Percentiles rank a stretch among this genome's conserved stretches.
Conservation (phyloP, 2,329 filamentous ascomycete genomes). For the Colletotrichum siamense region DNA sequence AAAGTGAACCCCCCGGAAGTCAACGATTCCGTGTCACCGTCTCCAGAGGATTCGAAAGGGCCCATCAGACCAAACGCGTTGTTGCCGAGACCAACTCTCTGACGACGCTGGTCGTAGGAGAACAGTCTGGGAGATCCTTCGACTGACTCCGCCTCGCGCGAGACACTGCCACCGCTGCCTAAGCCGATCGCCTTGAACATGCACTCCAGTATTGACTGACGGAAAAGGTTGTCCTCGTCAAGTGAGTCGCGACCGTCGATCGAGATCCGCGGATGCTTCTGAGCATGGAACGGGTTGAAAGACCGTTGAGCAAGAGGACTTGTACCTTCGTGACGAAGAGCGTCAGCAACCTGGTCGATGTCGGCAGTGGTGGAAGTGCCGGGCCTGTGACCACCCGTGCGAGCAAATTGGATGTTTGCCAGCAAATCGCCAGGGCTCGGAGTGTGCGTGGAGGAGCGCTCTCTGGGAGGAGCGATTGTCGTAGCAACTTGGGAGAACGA, state of each 20-base stretch:
- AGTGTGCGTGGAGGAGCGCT: constrained; percentile 49
- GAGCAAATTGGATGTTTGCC: constrained; percentile 75
- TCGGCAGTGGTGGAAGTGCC: constrained; percentile 32
- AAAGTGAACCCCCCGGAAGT: constrained; percentile 72
- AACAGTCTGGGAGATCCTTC: constrained; percentile 86
- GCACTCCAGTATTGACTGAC: constrained; percentile 89
- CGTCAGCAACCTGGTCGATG: constrained; percentile 30
- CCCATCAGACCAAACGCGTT: constrained; percentile 93
- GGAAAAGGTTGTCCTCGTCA: constrained; percentile 88
- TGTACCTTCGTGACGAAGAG: constrained; percentile 38
- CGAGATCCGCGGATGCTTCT: constrained; percentile 52
- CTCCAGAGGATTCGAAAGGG: constrained; percentile 75
- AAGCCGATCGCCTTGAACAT: constrained; percentile 95
- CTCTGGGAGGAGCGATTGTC: constrained; percentile 44
- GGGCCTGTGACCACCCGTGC: constrained; percentile 58
- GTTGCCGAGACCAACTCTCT: constrained; percentile 76
- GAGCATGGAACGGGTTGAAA: constrained; percentile 63
- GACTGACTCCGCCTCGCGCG: constrained; percentile 74
- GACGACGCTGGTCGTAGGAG: constrained; percentile 81
- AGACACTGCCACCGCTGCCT: constrained; percentile 68
- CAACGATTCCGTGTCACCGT: constrained; percentile 88
- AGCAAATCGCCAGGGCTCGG: constrained; percentile 80
- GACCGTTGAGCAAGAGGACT: constrained; percentile 56
- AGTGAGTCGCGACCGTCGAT: constrained; percentile 79
- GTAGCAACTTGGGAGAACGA: constrained; percentile 48